phyloP scores from a whole-genome alignment of 441 rosid species.

The Gossypium davidsonii region DNA sequence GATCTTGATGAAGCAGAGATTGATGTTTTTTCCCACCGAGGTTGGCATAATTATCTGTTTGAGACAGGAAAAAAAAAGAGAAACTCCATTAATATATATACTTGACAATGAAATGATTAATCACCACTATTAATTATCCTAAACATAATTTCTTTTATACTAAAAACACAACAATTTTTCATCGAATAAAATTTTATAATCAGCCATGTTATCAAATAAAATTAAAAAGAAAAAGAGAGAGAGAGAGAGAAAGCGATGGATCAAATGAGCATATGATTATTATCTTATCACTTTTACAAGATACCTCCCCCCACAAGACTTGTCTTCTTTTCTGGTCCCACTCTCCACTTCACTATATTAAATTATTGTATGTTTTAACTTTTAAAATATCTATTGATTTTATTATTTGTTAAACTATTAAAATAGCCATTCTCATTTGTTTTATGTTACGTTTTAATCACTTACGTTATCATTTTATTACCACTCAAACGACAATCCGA shows the following conservation, averaged over 20 bases:
- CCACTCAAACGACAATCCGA: rapidly evolving
- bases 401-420: no score
- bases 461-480: rapidly evolving
- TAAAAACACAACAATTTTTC: no score
- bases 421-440: no score
- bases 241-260: slow-evolving; percentile 4
- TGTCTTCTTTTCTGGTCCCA: neutral
- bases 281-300: neutral
- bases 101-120: no score
- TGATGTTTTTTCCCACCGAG: slow-evolving; percentile 42
- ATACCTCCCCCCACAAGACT: neutral
- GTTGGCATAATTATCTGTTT: slow-evolving; percentile 30
- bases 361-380: no score
- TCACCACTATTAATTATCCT: no score
- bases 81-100: neutral
- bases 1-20: slow-evolving; percentile 53
- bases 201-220: no score
- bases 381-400: no score
- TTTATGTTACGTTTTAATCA: rapidly evolving
- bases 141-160: no score
- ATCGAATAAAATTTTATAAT: no score
- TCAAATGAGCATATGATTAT: neutral
- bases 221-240: neutral
- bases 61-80: neutral
- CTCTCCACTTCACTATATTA: no score